phyloP scores from a whole-genome alignment of 495 filamentous ascomycete genomes.

The Penicillium coffeae region DNA sequence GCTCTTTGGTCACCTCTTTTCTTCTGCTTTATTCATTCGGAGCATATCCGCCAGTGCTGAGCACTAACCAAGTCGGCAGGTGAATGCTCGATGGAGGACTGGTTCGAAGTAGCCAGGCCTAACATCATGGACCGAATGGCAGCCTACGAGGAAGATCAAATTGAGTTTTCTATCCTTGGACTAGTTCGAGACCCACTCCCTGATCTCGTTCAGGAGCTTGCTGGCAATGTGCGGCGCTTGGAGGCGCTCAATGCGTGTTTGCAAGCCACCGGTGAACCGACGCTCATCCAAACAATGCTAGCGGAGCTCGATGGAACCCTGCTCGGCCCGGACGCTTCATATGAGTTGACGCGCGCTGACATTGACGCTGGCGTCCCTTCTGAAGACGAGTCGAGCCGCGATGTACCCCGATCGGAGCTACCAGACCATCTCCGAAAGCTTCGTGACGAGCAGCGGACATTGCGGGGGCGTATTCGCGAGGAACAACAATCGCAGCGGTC shows the following conservation, averaged over 20 bases:
- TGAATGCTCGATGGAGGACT: conserved; percentile 38
- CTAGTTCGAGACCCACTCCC: conserved; percentile 51
- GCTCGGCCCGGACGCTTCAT: conserved; percentile 30
- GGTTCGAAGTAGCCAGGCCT: conserved; percentile 46
- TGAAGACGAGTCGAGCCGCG: neutral
- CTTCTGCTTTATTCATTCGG: no score
- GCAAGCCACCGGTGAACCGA: neutral
- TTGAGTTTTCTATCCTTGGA: conserved; percentile 56
- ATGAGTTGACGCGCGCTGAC: conserved; percentile 27
- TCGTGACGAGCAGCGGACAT: conserved; percentile 26
- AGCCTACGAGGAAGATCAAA: conserved; percentile 50
- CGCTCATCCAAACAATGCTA: neutral
- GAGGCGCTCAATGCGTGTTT: conserved; percentile 34
- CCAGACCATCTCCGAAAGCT: conserved; percentile 25
- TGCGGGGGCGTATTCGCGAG: conserved; percentile 40
- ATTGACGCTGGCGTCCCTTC: conserved; percentile 31
- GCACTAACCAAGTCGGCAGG: conserved; percentile 20
- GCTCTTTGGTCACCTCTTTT: no score
- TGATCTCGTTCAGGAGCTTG: conserved; percentile 37
- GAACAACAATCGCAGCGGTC: conserved; percentile 36
- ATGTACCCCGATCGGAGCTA: no score
- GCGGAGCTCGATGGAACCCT: conserved; percentile 19
- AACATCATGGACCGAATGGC: conserved; percentile 49
- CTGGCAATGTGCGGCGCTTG: conserved; percentile 43
- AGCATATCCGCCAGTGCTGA: no score